Percentiles rank a stretch among this genome's conserved stretches.
Conservation (phyloP, 2,329 filamentous ascomycete species). For the Stagonosporopsis cucurbitacearum region DNA sequence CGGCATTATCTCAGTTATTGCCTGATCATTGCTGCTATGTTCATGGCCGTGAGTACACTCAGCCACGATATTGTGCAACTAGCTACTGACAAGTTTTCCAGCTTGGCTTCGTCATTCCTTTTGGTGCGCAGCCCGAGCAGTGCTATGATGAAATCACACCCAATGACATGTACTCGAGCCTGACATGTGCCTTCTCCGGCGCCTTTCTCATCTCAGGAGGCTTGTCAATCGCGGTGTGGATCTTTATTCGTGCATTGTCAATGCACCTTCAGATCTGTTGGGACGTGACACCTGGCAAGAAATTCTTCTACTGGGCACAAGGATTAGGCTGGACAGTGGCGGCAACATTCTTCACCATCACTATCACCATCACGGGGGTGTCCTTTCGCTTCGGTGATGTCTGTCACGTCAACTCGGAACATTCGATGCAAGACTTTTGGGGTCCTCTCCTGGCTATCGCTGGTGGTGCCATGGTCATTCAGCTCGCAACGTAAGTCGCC, state of each 20-base stretch:
- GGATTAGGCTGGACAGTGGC: constrained; percentile 84
- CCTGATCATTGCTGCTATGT: constrained; percentile 73
- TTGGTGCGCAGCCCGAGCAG: constrained; percentile 77
- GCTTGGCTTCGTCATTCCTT: constrained; percentile 89
- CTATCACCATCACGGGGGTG: constrained; percentile 84
- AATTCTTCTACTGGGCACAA: constrained; percentile 88
- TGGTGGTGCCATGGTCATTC: constrained; percentile 76
- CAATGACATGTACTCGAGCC: constrained; percentile 83
- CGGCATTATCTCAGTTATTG: constrained; percentile 94
- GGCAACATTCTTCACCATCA: constrained; percentile 73
- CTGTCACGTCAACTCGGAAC: constrained; percentile 91
- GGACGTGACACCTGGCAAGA: constrained; percentile 86
- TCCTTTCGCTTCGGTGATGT: constrained; percentile 91
- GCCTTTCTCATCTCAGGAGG: constrained; percentile 86
- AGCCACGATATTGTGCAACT: neutral
- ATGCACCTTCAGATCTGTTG: constrained; percentile 98
- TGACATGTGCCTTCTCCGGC: constrained; percentile 87
- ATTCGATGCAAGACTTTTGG: constrained; percentile 88
- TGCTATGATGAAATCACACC: constrained; percentile 92
- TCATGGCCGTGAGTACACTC: constrained; percentile 75
- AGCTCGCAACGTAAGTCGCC: constrained; percentile 76
- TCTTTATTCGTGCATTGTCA: constrained; percentile 86
- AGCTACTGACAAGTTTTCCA: constrained; percentile 49
- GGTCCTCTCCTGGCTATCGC: constrained; percentile 83
- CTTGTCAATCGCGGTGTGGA: constrained; percentile 84